Evolutionary conservation across 2,329 filamentous ascomycete species (phyloP), one percentile per base, ranked within the genome.

Genomic region (Pseudocercospora cruenta): DNA sequence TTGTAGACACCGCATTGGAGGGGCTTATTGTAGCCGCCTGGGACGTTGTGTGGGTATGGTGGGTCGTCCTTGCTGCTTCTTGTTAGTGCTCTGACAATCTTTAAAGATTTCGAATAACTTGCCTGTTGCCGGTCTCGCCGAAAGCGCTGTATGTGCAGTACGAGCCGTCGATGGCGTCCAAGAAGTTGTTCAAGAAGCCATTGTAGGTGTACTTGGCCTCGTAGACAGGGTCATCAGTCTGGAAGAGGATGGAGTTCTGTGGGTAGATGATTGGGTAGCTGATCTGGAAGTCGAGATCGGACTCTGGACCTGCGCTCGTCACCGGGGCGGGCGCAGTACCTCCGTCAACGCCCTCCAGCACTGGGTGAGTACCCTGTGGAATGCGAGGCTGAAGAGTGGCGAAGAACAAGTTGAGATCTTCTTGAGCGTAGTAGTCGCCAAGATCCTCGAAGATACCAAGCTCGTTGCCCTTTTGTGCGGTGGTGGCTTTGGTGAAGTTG

Each of bases 211-310:
- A 80, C 65, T 73, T 84, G 22, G 71, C 71, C 61, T 76, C 74
- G 64, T 71, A 76, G 9, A 72, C 69, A 49, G 67, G 65, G 58
- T 77, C 73, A 62, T 85, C 84, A 0, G 81, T 81, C 72, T 84
- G 82, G 72, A 80, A 85, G 49, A 84, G 76, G n/a, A 82, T 80
- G 0, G 81, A 75, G 47, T 79, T 79, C 69, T 86, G 83, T 1
- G 84, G 84, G 73, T 81, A 85, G 70, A 86, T 82, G 63, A 86
- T 76, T 0, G 83, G 82, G 64, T 82, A 82, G 1, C 81, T 83
- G 73, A 74, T 65, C 79, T 84, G 75, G 63, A 85, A 84, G 70
- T 86, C 84, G 12, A 86, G 79, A 47, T 82, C 80, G 2, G 74
- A 65, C 49, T 80, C 76, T 65, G 84, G 82, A 60, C 85, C 83